Evolutionary conservation across 768 basidiomycete genomes (phyloP), one percentile per base, ranked within the genome.

Genomic region (Pholiota molesta): DNA sequence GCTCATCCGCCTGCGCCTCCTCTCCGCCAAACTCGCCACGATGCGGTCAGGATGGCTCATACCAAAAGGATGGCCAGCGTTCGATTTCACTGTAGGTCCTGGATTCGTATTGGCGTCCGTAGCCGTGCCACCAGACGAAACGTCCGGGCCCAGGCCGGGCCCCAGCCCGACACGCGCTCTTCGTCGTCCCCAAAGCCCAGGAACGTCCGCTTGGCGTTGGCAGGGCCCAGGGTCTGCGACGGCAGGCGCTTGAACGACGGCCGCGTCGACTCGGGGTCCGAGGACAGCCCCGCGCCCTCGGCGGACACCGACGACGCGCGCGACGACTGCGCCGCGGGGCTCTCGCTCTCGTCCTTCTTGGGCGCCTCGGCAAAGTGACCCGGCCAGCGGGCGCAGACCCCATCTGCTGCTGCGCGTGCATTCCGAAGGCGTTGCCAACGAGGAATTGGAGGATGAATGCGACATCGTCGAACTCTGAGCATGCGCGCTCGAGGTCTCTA

Each of bases 161-260:
- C 57, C 65, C 63, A 68, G 37, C 63, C 65, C 40, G 57, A 60
- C 44, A 71, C 71, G 49, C 65, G 57, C 40, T 65, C 70, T 14
- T 68, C 70, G 19, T 74, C 73, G 44, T 64, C 66, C 7, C 62
- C 69, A 39, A 72, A 76, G 57, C 73, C 75, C 2, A 74, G 69
- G n/a, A 75, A 72, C 56, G 76, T 70, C 11, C 86, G 67, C 56
- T 92, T 92, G 52, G 81, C 64, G 63, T 79, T 79, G 37, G 75
- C 75, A 2, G 88, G 87, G 1, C 81, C 90, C n/a, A 92, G 73
- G 10, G 88, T 88, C 75, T 90, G 88, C 52, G 88, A 89, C 1
- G 91, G 85, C 39, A 90, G 71, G 49, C 91, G 78, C 78, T 93
- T 93, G 69, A 90, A 91, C 29, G 86, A 80, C 11, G 91, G 91